phyloP scores from a whole-genome alignment of 2,329 filamentous ascomycete genomes.

The Proliferodiscus dingleyae region DNA sequence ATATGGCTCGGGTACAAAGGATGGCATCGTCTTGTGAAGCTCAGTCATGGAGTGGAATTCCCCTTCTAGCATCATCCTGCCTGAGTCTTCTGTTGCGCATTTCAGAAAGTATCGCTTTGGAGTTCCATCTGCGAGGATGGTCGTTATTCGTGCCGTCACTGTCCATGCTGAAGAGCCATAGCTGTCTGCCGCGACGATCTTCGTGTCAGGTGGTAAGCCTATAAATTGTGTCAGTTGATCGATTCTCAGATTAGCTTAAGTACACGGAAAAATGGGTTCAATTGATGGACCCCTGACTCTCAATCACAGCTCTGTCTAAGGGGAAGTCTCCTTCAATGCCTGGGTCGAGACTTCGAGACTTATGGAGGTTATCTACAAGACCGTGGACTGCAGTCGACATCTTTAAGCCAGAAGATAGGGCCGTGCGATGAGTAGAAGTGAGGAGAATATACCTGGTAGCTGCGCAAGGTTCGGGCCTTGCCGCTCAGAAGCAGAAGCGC shows the following conservation, averaged over 20 bases:
- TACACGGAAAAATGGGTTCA: too few relatives aligned
- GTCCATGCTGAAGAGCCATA: constrained; percentile 36
- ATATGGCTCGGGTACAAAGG: constrained; percentile 10
- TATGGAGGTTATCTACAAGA: too few relatives aligned
- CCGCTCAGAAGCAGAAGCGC: too few relatives aligned
- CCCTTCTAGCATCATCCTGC: constrained; percentile 17
- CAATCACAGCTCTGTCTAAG: constrained; percentile 3
- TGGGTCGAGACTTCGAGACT: too few relatives aligned
- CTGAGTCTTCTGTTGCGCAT: constrained; percentile 25
- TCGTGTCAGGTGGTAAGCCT: constrained; percentile 4
- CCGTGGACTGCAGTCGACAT: too few relatives aligned
- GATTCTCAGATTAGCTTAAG: too few relatives aligned
- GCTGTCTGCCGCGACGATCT: neutral
- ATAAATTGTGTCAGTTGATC: too few relatives aligned
- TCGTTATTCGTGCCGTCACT: constrained; percentile 29
- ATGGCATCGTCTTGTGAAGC: constrained; percentile 8
- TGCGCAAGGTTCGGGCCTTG: too few relatives aligned
- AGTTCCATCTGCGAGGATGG: constrained; percentile 22
- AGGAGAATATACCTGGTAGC: too few relatives aligned
- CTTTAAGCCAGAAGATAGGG: too few relatives aligned
- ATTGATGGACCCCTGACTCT: too few relatives aligned
- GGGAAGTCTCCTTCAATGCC: constrained; percentile 2
- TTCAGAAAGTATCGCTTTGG: constrained; percentile 25
- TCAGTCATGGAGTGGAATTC: constrained; percentile 38
- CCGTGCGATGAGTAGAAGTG: too few relatives aligned